A percentile compares a stretch with the other conserved stretches of the same genome.
phyloP scores from a whole-genome alignment of 2,329 filamentous ascomycete species.

The Penicillium sp. region DNA sequence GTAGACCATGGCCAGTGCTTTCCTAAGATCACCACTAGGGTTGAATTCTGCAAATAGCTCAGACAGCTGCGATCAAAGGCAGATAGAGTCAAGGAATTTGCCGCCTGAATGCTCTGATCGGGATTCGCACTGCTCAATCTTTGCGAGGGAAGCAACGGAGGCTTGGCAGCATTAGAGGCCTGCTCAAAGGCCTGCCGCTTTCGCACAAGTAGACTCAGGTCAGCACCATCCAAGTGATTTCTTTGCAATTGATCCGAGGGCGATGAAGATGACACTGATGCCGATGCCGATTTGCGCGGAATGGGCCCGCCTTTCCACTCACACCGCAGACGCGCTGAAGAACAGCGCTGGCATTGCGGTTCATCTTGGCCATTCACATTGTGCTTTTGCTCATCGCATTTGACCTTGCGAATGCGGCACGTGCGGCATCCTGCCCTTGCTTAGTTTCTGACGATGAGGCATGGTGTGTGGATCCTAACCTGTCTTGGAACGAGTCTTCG shows the following conservation, averaged over 20 bases:
- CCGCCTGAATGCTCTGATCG: constrained; percentile 16
- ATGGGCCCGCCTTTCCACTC: constrained; percentile 28
- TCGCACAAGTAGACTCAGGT: background rate
- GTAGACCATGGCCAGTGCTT: constrained; percentile 31
- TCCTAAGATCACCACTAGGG: constrained; percentile 25
- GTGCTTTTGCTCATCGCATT: constrained; percentile 31
- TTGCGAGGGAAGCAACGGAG: constrained; percentile 10
- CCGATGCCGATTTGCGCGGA: constrained; percentile 13
- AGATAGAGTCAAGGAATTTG: constrained; percentile 23
- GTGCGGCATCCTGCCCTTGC: constrained; percentile 25
- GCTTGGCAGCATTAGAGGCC: background rate
- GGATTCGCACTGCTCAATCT: background rate
- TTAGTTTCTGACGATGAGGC: background rate
- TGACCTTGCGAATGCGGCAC: constrained; percentile 31
- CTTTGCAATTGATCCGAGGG: background rate
- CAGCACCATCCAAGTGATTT: background rate
- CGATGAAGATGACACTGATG: background rate
- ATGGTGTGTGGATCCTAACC: constrained; percentile 20
- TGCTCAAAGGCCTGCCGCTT: background rate
- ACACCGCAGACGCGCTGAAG: constrained; percentile 22
- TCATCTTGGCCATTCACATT: constrained; percentile 15
- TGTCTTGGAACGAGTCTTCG: constrained; percentile 27
- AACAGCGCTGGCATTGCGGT: constrained; percentile 26
- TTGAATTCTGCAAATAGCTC: constrained; percentile 24
- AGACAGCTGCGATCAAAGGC: constrained; percentile 24